phyloP scores from a whole-genome alignment of 768 basidiomycete species.

The Agaricus subrufescens region DNA sequence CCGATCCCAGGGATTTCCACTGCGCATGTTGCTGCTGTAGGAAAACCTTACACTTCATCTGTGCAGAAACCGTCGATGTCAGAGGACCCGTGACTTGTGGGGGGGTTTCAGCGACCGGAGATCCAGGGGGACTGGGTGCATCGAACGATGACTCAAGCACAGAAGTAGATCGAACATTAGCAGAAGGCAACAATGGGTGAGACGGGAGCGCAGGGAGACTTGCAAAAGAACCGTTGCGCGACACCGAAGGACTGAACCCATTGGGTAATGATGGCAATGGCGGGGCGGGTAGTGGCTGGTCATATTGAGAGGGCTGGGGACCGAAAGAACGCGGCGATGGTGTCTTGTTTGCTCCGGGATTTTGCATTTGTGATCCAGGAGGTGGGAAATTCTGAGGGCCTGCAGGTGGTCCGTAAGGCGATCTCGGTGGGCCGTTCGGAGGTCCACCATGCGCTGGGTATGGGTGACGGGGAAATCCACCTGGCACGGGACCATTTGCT shows the following conservation, averaged over 20 bases:
- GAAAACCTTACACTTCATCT: constrained; percentile 99
- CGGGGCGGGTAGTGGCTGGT: constrained; percentile 28
- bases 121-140: constrained; percentile 80
- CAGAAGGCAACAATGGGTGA: constrained; percentile 60
- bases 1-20: constrained; percentile 93
- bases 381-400: constrained; percentile 34
- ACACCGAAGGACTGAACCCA: constrained; percentile 28
- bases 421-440: constrained; percentile 9
- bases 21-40: constrained; percentile 93
- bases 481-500: background rate
- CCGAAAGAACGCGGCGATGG: constrained; percentile 56
- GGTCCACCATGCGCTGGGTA: background rate
- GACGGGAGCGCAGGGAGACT: constrained; percentile 37
- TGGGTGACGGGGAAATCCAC: background rate
- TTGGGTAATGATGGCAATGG: constrained; percentile 39
- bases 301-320: constrained; percentile 45
- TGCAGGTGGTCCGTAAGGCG: constrained; percentile 19
- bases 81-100: constrained; percentile 56
- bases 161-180: constrained; percentile 50
- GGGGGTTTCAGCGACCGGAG: constrained; percentile 59
- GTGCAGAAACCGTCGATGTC: constrained; percentile 72
- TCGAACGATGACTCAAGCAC: constrained; percentile 48
- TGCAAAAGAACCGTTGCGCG: constrained; percentile 34
- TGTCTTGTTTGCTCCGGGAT: constrained; percentile 39
- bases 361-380: constrained; percentile 38